Evolutionary conservation across 805 yeast genomes (phyloP), one percentile per base, ranked within the genome.

Genomic region (Komagataella pseudopastoris): DNA sequence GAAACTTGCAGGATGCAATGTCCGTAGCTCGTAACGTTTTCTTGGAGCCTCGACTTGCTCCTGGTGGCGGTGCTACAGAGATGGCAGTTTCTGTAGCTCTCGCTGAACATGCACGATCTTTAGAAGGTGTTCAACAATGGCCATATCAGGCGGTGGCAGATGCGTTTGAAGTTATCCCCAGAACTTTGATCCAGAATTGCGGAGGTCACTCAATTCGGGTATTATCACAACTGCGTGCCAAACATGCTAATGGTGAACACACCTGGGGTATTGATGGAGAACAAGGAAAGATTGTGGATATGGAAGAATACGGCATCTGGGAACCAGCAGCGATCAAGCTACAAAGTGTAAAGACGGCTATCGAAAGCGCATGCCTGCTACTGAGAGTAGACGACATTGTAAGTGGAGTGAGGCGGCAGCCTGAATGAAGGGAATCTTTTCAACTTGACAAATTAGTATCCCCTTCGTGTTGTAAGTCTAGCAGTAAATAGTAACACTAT

Each of bases 51-150:
- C 80, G 90, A 46, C 77, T 93, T 63, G 78, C 96, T 2, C 99
- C 99, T 49, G 99, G 99, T 61, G 99, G 99, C 55, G 99, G 99
- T 60, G 99, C 99, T 51, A 91, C 97, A 24, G 99, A 93, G 71
- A 93, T 93, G 98, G 98, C 98, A 2, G 89, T 93, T 45, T 77
- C 91, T 54, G 97, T 93, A 30, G 80, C 76, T 57, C 75, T 93
- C 54, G 78, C 96, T 16, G 96, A 90, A 65, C 84, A 80, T 70
- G 96, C 98, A 49, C 91, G 89, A 72, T 76, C 81, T 50, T 79
- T 93, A 58, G 96, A 89, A 66, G 99, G 98, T 55, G 85, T 91
- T 53, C 90, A 86, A 53, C 99, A 93, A 71, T 91, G 96, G 96
- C 99, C 99, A 49, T 93, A 93, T 69, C 93, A 88, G 70, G 97